A percentile compares a stretch with the other conserved stretches of the same genome.
Evolutionary conservation across 2,329 filamentous ascomycete genomes (phyloP).

Genomic region (Arthrocladium fulminans): DNA sequence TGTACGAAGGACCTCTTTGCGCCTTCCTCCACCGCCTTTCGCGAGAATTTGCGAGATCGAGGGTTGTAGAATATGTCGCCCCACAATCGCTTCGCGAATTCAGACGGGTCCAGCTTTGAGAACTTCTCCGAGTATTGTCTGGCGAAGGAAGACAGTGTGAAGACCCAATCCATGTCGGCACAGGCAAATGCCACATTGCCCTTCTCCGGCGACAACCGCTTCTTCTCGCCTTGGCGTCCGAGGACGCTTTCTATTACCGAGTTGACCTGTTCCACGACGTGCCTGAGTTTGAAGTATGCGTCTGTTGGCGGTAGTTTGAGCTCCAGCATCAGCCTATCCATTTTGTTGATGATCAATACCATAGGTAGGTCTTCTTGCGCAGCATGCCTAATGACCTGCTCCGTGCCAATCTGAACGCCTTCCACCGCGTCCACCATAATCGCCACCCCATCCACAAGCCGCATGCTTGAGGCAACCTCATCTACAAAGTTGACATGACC

Average conservation of each 20-base stretch:
- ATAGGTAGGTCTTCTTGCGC: constrained; percentile 82
- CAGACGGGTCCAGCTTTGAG: constrained; percentile 67
- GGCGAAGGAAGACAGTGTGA: constrained; percentile 86
- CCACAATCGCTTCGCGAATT: constrained; percentile 83
- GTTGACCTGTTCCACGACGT: constrained; percentile 97
- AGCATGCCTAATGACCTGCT: constrained; percentile 94
- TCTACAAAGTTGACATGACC: constrained; percentile 98
- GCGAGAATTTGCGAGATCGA: constrained; percentile 77
- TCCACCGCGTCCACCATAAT: constrained; percentile 94
- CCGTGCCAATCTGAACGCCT: constrained; percentile 96
- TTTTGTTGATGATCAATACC: constrained; percentile 89
- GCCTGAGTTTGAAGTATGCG: constrained; percentile 97
- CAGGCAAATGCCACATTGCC: constrained; percentile 97
- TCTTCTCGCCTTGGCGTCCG: constrained; percentile 68
- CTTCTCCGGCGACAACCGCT: constrained; percentile 84
- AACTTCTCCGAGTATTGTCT: constrained; percentile 93
- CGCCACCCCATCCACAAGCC: constrained; percentile 84
- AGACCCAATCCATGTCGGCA: constrained; percentile 91
- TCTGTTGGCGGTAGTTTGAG: constrained; percentile 88
- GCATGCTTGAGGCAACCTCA: constrained; percentile 80
- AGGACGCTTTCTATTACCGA: constrained; percentile 83
- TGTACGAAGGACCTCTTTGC: constrained; percentile 84
- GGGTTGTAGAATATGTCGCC: constrained; percentile 97
- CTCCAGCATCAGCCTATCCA: constrained; percentile 90
- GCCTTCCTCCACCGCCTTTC: constrained; percentile 71